Base-by-base conservation (phyloP, 805 yeast species). In the Ogataea parapolymorpha region DNA sequence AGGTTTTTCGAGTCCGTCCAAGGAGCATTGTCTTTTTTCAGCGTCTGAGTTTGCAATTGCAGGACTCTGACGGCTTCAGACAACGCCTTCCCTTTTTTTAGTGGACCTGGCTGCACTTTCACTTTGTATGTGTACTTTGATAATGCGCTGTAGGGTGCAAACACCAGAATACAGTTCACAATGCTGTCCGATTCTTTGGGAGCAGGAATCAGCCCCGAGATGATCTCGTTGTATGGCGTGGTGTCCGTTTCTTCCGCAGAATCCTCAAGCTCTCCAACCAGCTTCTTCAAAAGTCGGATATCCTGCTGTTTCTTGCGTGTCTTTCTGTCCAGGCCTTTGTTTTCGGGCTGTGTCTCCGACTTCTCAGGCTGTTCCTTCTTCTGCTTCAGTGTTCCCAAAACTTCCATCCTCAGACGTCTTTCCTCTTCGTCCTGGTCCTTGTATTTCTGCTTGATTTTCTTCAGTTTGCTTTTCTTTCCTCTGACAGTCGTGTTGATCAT, bases 391-490 rank as follows among this genome's bases (percentile, higher is more conserved):
- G 95, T 85, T 4, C 98, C 98, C 30, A 91, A 65, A 2, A 84
- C 85, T 44, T 83, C 79, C 85, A 91, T 79, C 49, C 95, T 73
- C 42, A 82, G 53, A 33, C 64, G 54, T 41, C 89, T 75, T 54
- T 91, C 98, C 42, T 85, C 93, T 38, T 87, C 96, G 59, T 91
- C 98, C 63, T 91, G 98, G 45, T 84, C 89, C 3, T 81, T 87
- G 56, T 91, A 91, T 56, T 90, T 91, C 45, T 76, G 72, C 29
- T 82, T 82, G 41, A 88, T 85, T 56, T 86, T 89, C 69, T 85
- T 87, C 62, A 85, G 56, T 57, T 89, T 89, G 28, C 85, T 83
- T 56, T 83, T 87, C 63, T 85, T 88, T 35, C 98, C 97, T 54
- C 97, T 77, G 6, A 82, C 80, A 27, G 68, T 72, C 13, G 69